A percentile compares a stretch with the other conserved stretches of the same genome.
phyloP scores from a whole-genome alignment of 768 basidiomycete genomes.

The Mycena venus region DNA sequence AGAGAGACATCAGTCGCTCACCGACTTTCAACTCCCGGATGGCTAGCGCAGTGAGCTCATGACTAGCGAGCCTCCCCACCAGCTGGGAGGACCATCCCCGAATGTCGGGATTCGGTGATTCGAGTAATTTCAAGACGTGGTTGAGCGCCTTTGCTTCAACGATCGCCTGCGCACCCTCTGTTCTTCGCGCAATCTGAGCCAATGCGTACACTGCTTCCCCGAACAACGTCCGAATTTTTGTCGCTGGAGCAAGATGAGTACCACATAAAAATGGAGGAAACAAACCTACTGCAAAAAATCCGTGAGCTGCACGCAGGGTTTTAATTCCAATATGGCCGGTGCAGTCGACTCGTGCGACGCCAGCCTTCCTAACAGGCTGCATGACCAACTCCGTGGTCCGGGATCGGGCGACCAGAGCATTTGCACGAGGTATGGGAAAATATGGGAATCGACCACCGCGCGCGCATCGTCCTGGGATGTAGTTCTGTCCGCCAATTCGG shows the following conservation, averaged over 20 bases:
- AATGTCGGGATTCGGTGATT: background rate
- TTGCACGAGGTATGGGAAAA: background rate
- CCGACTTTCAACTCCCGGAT: background rate
- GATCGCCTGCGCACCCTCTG: background rate
- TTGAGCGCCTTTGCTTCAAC: background rate
- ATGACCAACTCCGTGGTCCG: background rate
- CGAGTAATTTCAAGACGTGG: background rate
- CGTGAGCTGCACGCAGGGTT: background rate
- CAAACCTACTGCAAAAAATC: background rate
- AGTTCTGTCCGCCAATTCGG: too few relatives aligned
- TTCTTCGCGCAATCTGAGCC: background rate
- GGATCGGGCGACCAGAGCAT: background rate
- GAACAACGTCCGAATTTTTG: background rate
- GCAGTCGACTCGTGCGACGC: background rate
- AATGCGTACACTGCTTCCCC: background rate
- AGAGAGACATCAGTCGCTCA: background rate
- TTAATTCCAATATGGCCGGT: background rate
- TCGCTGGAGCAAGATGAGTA: background rate
- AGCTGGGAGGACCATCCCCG: background rate
- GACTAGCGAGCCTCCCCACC: background rate
- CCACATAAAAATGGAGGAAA: background rate
- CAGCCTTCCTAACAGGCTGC: background rate
- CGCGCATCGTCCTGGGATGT: background rate
- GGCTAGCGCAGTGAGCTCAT: background rate
- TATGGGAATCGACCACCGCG: background rate